Conservation (phyloP, 495 filamentous ascomycete genomes). For the Cryomyces antarcticus region DNA sequence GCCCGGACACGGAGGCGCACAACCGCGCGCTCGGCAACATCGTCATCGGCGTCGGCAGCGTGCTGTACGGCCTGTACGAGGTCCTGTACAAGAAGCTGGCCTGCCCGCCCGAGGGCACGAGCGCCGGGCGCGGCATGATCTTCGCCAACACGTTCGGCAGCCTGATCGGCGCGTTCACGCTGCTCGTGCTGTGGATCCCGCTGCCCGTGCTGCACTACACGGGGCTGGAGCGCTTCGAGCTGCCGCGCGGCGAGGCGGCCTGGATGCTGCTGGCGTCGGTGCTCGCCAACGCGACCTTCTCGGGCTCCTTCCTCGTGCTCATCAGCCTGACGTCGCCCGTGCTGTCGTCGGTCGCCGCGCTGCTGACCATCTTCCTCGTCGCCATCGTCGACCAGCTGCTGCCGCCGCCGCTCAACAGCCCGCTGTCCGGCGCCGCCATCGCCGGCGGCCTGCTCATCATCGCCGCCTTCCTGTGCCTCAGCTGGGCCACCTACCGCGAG, state of each 20-base stretch:
- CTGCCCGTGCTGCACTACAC: constrained; percentile 60
- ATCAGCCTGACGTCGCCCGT: constrained; percentile 87
- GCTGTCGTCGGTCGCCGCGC: constrained; percentile 70
- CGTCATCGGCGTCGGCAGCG: constrained; percentile 79
- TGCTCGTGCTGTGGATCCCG: constrained; percentile 80
- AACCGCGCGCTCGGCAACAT: constrained; percentile 63
- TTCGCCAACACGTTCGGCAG: constrained; percentile 86
- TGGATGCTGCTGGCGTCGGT: constrained; percentile 65
- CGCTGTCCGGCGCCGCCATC: constrained; percentile 52
- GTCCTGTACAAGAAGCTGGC: constrained; percentile 84
- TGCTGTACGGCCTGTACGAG: constrained; percentile 92
- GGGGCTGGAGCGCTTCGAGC: constrained; percentile 62
- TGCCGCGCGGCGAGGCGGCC: constrained; percentile 55
- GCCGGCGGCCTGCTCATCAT: constrained; percentile 75
- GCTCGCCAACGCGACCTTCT: constrained; percentile 71
- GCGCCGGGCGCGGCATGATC: constrained; percentile 61
- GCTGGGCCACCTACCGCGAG: constrained; percentile 81
- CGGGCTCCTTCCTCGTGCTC: constrained; percentile 80
- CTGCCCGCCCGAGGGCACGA: constrained; percentile 78
- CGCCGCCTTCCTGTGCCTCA: constrained; percentile 62
- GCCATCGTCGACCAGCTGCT: constrained; percentile 76
- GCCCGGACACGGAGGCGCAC: constrained; percentile 25
- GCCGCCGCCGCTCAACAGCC: constrained; percentile 39
- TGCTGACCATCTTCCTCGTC: constrained; percentile 92
- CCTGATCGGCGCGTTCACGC: constrained; percentile 65